Conservation (phyloP, 371 early-diverging fungal genomes). For the Syncephalastrum sp. region DNA sequence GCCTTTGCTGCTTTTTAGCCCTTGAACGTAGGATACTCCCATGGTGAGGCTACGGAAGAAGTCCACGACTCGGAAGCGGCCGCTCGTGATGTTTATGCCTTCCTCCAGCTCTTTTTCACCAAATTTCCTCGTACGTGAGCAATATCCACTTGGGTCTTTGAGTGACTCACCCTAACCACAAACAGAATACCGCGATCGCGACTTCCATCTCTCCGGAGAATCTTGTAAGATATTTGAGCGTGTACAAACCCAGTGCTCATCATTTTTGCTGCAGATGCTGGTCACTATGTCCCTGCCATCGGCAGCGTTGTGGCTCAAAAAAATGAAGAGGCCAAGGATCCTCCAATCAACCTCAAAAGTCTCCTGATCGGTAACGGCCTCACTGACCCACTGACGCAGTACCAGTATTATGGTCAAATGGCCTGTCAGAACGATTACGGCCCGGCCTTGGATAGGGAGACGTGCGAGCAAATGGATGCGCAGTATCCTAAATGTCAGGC, state of each 20-base stretch:
- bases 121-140: constrained; percentile 43
- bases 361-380: constrained; percentile 92
- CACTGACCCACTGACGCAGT: constrained; percentile 88
- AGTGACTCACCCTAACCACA: background rate
- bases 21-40: constrained; percentile 74
- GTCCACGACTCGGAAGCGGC: constrained; percentile 58
- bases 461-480: constrained; percentile 72
- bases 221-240: constrained; percentile 33
- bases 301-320: constrained; percentile 67
- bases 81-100: constrained; percentile 75
- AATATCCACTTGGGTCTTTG: background rate
- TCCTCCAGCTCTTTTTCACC: constrained; percentile 66
- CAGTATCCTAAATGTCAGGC: constrained; percentile 76
- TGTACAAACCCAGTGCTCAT: background rate
- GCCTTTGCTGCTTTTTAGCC: constrained; percentile 36
- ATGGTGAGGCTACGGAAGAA: constrained; percentile 47
- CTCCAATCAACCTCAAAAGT: constrained; percentile 70
- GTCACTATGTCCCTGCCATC: constrained; percentile 82
- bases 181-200: constrained; percentile 49
- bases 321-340: constrained; percentile 48
- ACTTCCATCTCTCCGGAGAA: constrained; percentile 61
- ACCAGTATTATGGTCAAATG: constrained; percentile 87
- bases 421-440: constrained; percentile 81
- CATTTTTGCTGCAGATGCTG: constrained; percentile 46
- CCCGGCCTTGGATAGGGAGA: constrained; percentile 63